Conservation (phyloP, 306 rosid species). For the Trifolium subterraneum region DNA sequence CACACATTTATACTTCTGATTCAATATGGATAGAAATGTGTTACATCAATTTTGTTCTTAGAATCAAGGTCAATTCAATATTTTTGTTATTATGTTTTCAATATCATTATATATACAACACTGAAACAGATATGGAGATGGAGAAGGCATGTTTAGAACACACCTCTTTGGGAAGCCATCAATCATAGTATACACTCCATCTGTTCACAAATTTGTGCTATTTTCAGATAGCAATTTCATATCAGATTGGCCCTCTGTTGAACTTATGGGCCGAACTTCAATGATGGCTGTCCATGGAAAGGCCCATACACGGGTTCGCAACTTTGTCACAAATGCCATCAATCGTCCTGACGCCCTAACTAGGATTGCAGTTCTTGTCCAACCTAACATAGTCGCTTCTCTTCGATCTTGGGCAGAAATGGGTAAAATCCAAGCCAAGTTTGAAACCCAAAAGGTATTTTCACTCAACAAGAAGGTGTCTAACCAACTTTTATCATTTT, state of each 20-base stretch:
- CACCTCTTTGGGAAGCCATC: conserved; percentile 30
- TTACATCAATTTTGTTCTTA: too few species aligned
- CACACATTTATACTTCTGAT: neutral
- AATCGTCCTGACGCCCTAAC: conserved; percentile 1
- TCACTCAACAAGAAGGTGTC: too few species aligned
- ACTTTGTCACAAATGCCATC: conserved; percentile 5
- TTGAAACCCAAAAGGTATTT: conserved; percentile 19
- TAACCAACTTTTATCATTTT: too few species aligned
- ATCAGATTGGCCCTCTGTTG: neutral
- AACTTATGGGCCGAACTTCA: conserved; percentile 4
- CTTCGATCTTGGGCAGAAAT: conserved; percentile 9
- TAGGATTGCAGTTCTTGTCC: neutral
- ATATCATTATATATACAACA: too few species aligned
- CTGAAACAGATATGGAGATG: conserved; percentile 36
- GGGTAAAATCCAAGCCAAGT: neutral
- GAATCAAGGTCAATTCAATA: too few species aligned
- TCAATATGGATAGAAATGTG: too few species aligned
- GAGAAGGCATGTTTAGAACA: neutral
- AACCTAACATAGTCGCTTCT: neutral
- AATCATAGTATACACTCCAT: conserved; percentile 1
- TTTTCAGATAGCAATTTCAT: neutral
- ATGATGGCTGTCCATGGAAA: conserved; percentile 10
- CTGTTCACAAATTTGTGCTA: neutral
- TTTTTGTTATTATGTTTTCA: too few species aligned
- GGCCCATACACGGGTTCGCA: neutral